Conservation (phyloP, 495 filamentous ascomycete genomes). For the Neurospora terricola region DNA sequence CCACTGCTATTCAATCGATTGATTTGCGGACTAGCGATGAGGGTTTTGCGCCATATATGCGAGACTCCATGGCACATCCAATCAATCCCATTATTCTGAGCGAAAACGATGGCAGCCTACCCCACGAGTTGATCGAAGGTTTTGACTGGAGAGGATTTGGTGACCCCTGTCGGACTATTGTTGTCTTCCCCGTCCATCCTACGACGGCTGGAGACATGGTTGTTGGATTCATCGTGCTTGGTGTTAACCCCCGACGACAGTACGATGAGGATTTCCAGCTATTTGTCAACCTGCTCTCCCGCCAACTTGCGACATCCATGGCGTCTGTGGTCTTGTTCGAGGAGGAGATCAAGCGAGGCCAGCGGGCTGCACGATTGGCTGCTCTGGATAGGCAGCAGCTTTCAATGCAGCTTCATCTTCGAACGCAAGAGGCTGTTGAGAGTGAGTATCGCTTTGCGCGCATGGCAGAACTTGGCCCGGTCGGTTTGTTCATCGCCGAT, state of each 20-base stretch:
- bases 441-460: slow-evolving; percentile 62
- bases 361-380: slow-evolving; percentile 54
- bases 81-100: slow-evolving; percentile 49
- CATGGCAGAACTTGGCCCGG: slow-evolving; percentile 65
- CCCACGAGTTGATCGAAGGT: slow-evolving; percentile 46
- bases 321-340: slow-evolving; percentile 65
- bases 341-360: slow-evolving; percentile 60
- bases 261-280: slow-evolving; percentile 63
- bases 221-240: slow-evolving; percentile 60
- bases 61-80: slow-evolving; percentile 51
- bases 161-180: slow-evolving; percentile 51
- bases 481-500: slow-evolving; percentile 64
- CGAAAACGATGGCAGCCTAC: slow-evolving; percentile 46
- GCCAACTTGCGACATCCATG: slow-evolving; percentile 60
- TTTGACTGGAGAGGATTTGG: slow-evolving; percentile 55
- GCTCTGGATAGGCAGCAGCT: slow-evolving; percentile 56
- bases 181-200: slow-evolving; percentile 61
- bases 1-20: slow-evolving; percentile 38
- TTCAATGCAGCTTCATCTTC: slow-evolving; percentile 52
- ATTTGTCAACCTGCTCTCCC: slow-evolving; percentile 58
- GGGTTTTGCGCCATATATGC: slow-evolving; percentile 55
- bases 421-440: slow-evolving; percentile 58
- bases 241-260: slow-evolving; percentile 56
- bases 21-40: slow-evolving; percentile 52
- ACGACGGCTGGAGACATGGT: slow-evolving; percentile 51